Base-by-base conservation (phyloP, 2,329 filamentous ascomycete genomes). In the Chaetomiaceae sp. region DNA sequence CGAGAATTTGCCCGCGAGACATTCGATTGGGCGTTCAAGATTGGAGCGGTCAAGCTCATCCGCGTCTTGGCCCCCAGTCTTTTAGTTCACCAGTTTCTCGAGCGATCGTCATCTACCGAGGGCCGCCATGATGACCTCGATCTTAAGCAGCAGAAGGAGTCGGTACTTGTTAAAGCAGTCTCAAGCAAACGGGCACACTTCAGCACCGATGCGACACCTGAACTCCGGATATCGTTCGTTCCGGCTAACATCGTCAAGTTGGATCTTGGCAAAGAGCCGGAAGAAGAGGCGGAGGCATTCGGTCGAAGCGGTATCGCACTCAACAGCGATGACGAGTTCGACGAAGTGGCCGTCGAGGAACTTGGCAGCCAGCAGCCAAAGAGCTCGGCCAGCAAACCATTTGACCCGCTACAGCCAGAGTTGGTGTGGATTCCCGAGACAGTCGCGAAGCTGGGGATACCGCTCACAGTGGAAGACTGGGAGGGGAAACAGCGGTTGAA, bases 31-130 rank as follows among this genome's bases (percentile, higher is more conserved):
- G 82, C 79, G 4, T 86, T 84, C 61, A 80, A 84, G 25, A 78
- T 79, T 46, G 92, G 91, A 0, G 90, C 91, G 14, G 81, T 87
- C 64, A 95, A 96, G 64, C 88, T 96, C 56, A 84, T 96, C 25
- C 81, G 86, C 13, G 86, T 88, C 25, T 73, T 97, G 10, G 87
- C 90, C 0, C 88, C 90, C 10, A 84, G 86, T 7, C 71, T 97
- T 1, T 73, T 97, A 2, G 75, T 83, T 13, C 81, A 79, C 55
- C 83, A 79, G 55, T 74, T 84, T 58, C 67, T 75, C 59, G 46
- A 62, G 2, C 51, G 53, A 14, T 48, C 18, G 59, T 61, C 21
- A 56, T 66, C 58, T 1, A 58, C 53, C 2, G 57, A 55, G 3
- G 37, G 14, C 2, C 20, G 48, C 1, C 30, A 58, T 13, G 64